Evolutionary conservation across 2,329 filamentous ascomycete genomes (phyloP), one percentile per base, ranked within the genome.

Genomic region (Emergomyces orientalis): DNA sequence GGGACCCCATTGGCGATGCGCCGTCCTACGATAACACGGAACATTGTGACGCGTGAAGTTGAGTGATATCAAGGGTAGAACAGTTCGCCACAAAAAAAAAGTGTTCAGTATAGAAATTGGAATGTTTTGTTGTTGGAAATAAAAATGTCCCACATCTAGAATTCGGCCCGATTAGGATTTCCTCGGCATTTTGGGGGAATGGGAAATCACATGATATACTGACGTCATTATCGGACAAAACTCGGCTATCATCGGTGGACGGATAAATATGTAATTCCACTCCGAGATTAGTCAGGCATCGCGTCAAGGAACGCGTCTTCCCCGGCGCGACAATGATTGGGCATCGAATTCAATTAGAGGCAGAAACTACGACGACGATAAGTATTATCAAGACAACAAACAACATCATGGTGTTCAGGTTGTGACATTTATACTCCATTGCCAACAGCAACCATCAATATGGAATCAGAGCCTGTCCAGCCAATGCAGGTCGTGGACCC

Each of bases 401-500:
- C 34, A 17, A 25, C 34, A 27, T 41, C 9, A 60, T 43, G 22
- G 7, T 45, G 3, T 11, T 22, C 30, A 41, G 13, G 19, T 32
- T 32, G 62, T 62, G 19, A n/a, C 32, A 58, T 56, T 41, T 19
- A 62, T 41, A 39, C 19, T 22, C 30, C 17, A 45, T 49, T 43
- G 37, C 19, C 34, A 37, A 17, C 66, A 67, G 66, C 69, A 66
- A 64, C 66, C 56, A 58, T 5, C 49, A 30, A 49, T 54, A 79
- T 79, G 77, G 77, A 78, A 63, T 71, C 75, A 63, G 76, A 78
- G 64, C 69, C 71, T 45, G 72, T 72, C 61, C 71, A 75, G 59
- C 67, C 73, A 61, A 76, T 78, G 62, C 73, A 79, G 68, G 81
- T 88, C 64, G 89, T 97, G 63, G 91, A 97, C 74, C 90, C 91